Conservation (phyloP, 225 moss, liverwort and hornwort species). For the Thuidium tamariscinum region DNA sequence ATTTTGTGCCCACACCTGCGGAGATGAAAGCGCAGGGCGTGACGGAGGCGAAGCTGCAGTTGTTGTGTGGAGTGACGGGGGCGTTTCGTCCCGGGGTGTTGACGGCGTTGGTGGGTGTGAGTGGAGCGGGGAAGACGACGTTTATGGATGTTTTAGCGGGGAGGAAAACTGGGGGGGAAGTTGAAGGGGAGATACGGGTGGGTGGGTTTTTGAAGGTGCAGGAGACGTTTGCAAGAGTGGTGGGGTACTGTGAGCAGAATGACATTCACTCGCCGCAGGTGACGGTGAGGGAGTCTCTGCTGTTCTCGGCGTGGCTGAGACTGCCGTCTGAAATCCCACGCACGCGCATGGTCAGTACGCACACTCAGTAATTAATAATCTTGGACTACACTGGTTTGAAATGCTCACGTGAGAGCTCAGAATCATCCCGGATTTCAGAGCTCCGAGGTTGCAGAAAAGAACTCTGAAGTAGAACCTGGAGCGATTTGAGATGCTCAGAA, state of each 20-base stretch:
- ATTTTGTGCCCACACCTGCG: constrained; percentile 53
- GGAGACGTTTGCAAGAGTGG: constrained; percentile 26
- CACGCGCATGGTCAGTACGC: constrained; percentile 16
- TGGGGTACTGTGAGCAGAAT: constrained; percentile 32
- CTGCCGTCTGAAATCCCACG: constrained; percentile 12
- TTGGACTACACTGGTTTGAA: background rate
- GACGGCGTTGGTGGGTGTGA: constrained; percentile 73
- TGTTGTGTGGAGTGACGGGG: constrained; percentile 53
- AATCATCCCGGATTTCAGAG: background rate
- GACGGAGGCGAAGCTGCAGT: constrained; percentile 31
- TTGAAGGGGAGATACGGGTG: constrained; percentile 19
- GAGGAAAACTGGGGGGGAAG: constrained; percentile 58
- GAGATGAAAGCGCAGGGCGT: constrained; percentile 35
- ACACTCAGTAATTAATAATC: background rate
- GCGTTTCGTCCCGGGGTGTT: constrained; percentile 69
- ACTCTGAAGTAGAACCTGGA: background rate
- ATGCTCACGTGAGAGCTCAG: background rate
- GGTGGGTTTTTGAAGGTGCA: constrained; percentile 22
- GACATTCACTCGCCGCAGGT: constrained; percentile 64
- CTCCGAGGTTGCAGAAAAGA: background rate
- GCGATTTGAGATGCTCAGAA: background rate
- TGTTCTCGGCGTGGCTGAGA: constrained; percentile 49
- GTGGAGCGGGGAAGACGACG: constrained; percentile 79
- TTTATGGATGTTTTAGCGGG: constrained; percentile 81
- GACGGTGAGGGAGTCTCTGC: constrained; percentile 38